Percentiles rank a stretch among this genome's conserved stretches.
Conservation (phyloP, 257 asterid genomes). For the Solanum chiquidenum region DNA sequence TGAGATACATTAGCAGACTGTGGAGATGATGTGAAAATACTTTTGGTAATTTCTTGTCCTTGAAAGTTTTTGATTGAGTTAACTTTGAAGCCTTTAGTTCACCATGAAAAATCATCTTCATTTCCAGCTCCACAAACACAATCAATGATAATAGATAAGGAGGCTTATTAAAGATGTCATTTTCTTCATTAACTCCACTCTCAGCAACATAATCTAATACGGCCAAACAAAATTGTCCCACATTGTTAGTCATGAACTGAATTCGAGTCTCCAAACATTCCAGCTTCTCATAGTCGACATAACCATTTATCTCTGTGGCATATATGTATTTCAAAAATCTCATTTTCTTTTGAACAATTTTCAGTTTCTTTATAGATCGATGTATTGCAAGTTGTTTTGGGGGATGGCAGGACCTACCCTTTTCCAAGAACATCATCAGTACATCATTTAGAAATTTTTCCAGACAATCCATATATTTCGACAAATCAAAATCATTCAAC, state of each 20-base stretch:
- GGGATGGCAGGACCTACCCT: no score
- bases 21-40: not conserved
- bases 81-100: not conserved
- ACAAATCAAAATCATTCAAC: no score
- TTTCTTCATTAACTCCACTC: accelerated
- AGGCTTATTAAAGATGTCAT: not conserved
- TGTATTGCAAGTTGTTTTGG: accelerated
- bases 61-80: not conserved
- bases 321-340: not conserved
- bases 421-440: not conserved
- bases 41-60: not conserved
- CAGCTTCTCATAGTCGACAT: not conserved
- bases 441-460: not conserved
- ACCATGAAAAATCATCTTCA: not conserved
- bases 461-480: not conserved
- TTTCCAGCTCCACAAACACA: not conserved
- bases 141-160: not conserved
- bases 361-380: not conserved
- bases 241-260: not conserved
- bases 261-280: not conserved
- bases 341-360: not conserved
- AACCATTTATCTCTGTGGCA: not conserved
- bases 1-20: not conserved
- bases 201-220: not conserved
- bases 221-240: not conserved